Percentiles rank a stretch among this genome's conserved stretches.
Evolutionary conservation across 768 basidiomycete species (phyloP).

Genomic region (Mycena maculata): DNA sequence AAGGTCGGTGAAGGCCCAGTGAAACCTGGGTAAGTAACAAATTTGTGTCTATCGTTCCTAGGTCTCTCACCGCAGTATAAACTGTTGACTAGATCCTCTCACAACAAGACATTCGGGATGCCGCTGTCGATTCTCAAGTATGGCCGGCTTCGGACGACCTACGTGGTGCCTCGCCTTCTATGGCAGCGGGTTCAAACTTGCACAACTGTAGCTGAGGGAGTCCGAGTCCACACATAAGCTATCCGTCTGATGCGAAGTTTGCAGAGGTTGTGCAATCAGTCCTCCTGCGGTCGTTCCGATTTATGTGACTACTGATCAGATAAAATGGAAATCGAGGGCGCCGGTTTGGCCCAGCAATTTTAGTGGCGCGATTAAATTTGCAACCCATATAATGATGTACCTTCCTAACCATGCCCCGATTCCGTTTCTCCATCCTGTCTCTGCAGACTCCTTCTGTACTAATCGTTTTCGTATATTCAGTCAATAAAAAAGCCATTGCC

Average conservation of each 20-base stretch:
- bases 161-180: too few species aligned
- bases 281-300: slow-evolving; percentile 16
- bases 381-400: too few species aligned
- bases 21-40: too few species aligned
- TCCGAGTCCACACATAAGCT: not conserved
- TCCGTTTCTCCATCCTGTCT: too few species aligned
- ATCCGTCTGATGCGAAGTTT: not conserved
- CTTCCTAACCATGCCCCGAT: too few species aligned
- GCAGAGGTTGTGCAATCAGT: slow-evolving; percentile 24
- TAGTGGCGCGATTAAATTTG: slow-evolving; percentile 2
- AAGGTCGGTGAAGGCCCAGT: too few species aligned
- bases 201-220: slow-evolving; percentile 23
- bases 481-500: too few species aligned
- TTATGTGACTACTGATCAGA: slow-evolving; percentile 10
- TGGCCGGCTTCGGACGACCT: slow-evolving; percentile 27
- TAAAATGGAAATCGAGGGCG: slow-evolving; percentile 18
- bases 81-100: too few species aligned
- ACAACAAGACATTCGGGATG: slow-evolving; percentile 3
- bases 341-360: slow-evolving; percentile 21
- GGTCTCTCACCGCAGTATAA: too few species aligned
- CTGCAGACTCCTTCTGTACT: too few species aligned
- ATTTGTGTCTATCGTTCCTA: too few species aligned
- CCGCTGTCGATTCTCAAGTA: slow-evolving; percentile 13
- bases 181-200: slow-evolving; percentile 30
- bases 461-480: too few species aligned